Evolutionary conservation across 148 eudicot species (phyloP).

Genomic region (Spergularia marina): DNA sequence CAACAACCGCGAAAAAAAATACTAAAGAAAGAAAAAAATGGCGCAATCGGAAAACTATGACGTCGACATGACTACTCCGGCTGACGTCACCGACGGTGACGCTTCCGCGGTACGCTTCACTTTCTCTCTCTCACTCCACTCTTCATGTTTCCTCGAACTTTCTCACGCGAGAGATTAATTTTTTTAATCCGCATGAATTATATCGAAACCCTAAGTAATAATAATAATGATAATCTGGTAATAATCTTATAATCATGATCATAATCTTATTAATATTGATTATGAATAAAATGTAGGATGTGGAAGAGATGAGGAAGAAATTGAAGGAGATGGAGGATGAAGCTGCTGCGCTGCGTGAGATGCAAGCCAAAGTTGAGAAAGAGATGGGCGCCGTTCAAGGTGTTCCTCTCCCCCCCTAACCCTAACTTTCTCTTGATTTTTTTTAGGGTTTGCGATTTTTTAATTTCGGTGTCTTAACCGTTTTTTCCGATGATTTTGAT

Average conservation of each 20-base stretch:
- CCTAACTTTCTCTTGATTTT: background rate
- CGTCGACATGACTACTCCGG: slow-evolving; percentile 34
- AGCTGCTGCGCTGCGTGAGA: slow-evolving; percentile 60
- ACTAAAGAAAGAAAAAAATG: slow-evolving; percentile 18
- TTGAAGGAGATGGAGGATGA: slow-evolving; percentile 72
- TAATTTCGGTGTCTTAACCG: background rate
- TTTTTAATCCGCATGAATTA: background rate
- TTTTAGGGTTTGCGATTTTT: slow-evolving; percentile 6
- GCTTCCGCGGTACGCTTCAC: slow-evolving; percentile 30
- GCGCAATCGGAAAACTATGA: slow-evolving; percentile 28
- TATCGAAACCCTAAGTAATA: slow-evolving; percentile 19
- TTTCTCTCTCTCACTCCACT: background rate
- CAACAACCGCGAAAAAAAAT: slow-evolving; percentile 11
- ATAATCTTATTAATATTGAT: background rate
- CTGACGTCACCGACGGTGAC: slow-evolving; percentile 21
- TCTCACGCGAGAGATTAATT: background rate
- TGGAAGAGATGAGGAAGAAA: slow-evolving; percentile 58
- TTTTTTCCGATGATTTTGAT: background rate
- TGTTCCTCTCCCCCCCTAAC: background rate
- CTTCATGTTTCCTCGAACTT: background rate
- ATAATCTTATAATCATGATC: background rate
- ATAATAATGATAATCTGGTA: background rate
- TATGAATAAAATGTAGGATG: slow-evolving; percentile 38
- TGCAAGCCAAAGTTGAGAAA: slow-evolving; percentile 72
- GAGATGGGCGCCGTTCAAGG: slow-evolving; percentile 68